Base-by-base conservation (phyloP, 345 rosid species). In the Populus davidiana region DNA sequence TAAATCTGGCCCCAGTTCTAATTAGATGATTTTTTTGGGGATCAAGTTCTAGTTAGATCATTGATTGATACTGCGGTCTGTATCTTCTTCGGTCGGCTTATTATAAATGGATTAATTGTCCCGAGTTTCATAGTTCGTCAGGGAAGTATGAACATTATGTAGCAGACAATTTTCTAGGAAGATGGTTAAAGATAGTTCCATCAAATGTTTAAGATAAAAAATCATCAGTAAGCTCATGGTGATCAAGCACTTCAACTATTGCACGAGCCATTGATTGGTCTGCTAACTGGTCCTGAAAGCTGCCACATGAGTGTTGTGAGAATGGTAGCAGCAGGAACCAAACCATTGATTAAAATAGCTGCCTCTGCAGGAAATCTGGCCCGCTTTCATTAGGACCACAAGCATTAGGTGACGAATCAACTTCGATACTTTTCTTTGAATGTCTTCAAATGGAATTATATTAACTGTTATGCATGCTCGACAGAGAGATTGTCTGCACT, bases 341-440 rank as follows among this genome's bases (percentile, higher is more conserved):
- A 21, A 73, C 79, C 43, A 74, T 70, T 75, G 74, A 77, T 21
- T 67, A 41, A 75, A 67, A 17, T 66, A 39, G 59, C 64, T 59
- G 7, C 29, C 63, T 35, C 39, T 20, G 10, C 8, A 31, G 12
- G 61, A 69, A 52, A 69, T 41, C 44, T 44, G 18, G 21, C 9
- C 38, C 21, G 65, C n/a, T 61, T 73, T 66, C 29, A 16, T 27
- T 52, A 73, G 85, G 83, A 80, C 85, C 83, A 82, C 83, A 35
- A 13, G 43, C 70, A 13, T 73, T 31, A 33, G 25, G n/a, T 25
- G 16, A 39, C 54, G 44, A 2, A 62, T 54, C 27, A 17, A 73
- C 27, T 70, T 68, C 61, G 13, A 68, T 59, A 16, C 68, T 78
- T 77, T 79, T 77, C 77, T 73, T 17, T 59, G 75, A 71, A 71